Evolutionary conservation across 2,329 filamentous ascomycete genomes (phyloP), one percentile per base, ranked within the genome.

Genomic region (Botrytis medusae): DNA sequence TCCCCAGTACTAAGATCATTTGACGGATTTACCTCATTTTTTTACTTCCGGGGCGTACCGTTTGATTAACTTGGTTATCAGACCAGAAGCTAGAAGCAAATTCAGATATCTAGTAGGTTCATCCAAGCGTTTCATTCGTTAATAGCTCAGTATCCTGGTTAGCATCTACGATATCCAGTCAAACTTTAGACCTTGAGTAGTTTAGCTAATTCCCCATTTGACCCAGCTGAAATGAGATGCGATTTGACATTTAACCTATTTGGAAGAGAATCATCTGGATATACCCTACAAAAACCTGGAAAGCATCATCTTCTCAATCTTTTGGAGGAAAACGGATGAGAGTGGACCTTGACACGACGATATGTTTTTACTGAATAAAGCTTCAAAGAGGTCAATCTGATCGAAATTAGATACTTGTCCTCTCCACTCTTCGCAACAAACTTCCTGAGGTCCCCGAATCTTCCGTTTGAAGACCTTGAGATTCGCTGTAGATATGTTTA

Each of bases 1-100:
- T 46, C 40, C 61, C n/a, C 4, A 51, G 46, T 37, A 51, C 46
- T 37, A 60, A 61, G 57, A 70, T 70, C 68, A 70, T 70, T 70
- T 68, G 65, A 68, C 34, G 34, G 68, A 34, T 70, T 70, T 34
- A 42, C 51, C 67, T 69, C 51, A 40, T 57, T 42, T 40, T 48
- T 65, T 29, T n/a, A 46, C 57, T 37, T 61, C 68, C 68, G 68
- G 68, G 32, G 68, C 32, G 68, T 70, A 70, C 68, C 68, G 68
- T 59, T 57, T 44, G 34, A 59, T 34, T 34, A 46, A 48, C 44
- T 48, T 40, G 14, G 10, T 46, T 46, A 57, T 68, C 54, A 60
- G 14, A 29, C n/a, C 42, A 69, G 29, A 61, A 34, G 32, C 12
- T 44, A 61, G 44, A 69, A 69, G 48, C 48, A 68, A 68, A 57